phyloP scores from a whole-genome alignment of 805 yeast species.

The Saccharomycopsis selenospora region DNA sequence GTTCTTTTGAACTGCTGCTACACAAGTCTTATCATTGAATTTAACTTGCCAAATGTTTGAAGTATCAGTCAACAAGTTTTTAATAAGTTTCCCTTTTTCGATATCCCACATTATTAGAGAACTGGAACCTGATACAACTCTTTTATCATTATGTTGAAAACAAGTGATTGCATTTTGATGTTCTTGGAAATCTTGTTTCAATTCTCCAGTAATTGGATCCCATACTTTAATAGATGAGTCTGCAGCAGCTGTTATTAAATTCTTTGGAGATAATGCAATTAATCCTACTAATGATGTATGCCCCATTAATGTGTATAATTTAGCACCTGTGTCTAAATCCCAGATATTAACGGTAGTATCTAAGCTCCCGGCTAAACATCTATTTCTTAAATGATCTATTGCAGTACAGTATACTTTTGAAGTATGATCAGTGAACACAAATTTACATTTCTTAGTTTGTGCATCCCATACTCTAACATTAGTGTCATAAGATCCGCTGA shows the following conservation, averaged over 20 bases:
- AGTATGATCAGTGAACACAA: constrained; percentile 73
- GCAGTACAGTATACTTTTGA: constrained; percentile 88
- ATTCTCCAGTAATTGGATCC: constrained; percentile 75
- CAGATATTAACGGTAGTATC: constrained; percentile 84
- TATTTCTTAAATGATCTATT: constrained; percentile 62
- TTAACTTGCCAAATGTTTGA: constrained; percentile 94
- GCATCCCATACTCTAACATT: constrained; percentile 92
- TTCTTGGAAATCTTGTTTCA: constrained; percentile 28
- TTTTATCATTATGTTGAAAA: constrained; percentile 78
- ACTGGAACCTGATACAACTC: constrained; percentile 87
- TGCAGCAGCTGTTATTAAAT: constrained; percentile 90
- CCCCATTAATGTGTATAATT: constrained; percentile 67
- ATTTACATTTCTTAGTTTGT: constrained; percentile 62
- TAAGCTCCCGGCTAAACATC: constrained; percentile 88
- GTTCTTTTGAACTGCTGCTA: constrained; percentile 81
- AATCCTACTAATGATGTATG: constrained; percentile 89
- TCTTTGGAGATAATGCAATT: constrained; percentile 65
- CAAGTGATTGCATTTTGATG: constrained; percentile 88
- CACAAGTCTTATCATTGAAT: constrained; percentile 75
- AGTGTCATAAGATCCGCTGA: constrained; percentile 87
- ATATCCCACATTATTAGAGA: constrained; percentile 83
- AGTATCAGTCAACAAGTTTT: constrained; percentile 66
- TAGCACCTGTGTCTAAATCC: constrained; percentile 74
- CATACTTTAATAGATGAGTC: constrained; percentile 88
- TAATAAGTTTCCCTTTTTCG: constrained; percentile 63